Evolutionary conservation across 2,329 filamentous ascomycete species (phyloP).

Genomic region (Penicillium sp.): DNA sequence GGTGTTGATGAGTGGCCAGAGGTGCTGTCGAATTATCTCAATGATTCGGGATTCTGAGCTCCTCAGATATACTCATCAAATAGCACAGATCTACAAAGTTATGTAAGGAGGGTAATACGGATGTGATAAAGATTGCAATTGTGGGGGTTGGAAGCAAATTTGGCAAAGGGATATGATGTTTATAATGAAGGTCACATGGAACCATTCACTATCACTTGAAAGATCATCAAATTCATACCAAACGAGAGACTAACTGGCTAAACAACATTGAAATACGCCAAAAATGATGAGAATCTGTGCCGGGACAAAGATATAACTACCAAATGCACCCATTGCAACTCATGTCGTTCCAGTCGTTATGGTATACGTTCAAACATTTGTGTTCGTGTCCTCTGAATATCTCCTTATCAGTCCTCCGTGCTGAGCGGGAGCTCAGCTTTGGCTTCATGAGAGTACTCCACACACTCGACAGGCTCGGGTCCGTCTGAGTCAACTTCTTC

Average conservation of each 20-base stretch:
- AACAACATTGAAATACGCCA: slow-evolving; percentile 11
- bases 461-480: background rate
- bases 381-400: background rate
- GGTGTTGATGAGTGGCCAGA: slow-evolving; percentile 50
- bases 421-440: background rate
- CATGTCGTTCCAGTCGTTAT: slow-evolving; percentile 24
- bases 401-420: too few species aligned
- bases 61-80: background rate
- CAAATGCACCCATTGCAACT: slow-evolving; percentile 14
- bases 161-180: background rate
- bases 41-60: slow-evolving; percentile 19
- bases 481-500: background rate
- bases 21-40: slow-evolving; percentile 18
- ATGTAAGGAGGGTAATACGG: too few species aligned
- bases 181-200: background rate
- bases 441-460: background rate
- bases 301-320: background rate
- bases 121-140: too few species aligned
- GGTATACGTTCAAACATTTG: background rate
- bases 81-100: too few species aligned
- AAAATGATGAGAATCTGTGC: background rate
- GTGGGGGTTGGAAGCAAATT: background rate
- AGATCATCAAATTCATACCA: slow-evolving; percentile 7
- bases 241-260: slow-evolving; percentile 15
- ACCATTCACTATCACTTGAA: background rate